phyloP scores from a whole-genome alignment of 1,139 yeast genomes.

The Hyphopichia pseudoburtonii region DNA sequence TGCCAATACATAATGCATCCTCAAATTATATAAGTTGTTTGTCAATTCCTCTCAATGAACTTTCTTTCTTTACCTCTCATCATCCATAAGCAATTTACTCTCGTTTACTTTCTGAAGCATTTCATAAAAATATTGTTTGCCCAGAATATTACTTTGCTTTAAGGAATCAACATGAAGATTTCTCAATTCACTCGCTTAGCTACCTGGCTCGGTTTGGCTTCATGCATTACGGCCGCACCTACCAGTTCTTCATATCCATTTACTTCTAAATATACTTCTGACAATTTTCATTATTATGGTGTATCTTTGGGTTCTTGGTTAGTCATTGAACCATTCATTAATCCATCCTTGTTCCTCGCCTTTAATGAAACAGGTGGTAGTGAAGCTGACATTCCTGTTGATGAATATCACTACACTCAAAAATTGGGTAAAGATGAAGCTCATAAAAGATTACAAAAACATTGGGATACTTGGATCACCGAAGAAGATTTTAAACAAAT shows the following conservation, averaged over 20 bases:
- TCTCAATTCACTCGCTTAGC: background rate
- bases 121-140: too few relatives aligned
- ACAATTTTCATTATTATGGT: constrained; percentile 12
- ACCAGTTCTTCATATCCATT: background rate
- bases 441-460: constrained; percentile 12
- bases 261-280: background rate
- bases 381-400: constrained; percentile 15
- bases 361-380: constrained; percentile 10
- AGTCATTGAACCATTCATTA: constrained; percentile 27
- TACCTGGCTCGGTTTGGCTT: background rate
- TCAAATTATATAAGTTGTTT: too few relatives aligned
- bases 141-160: too few relatives aligned
- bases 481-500: constrained; percentile 21
- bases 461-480: constrained; percentile 21
- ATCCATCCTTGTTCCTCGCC: constrained; percentile 21
- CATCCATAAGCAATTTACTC: too few relatives aligned
- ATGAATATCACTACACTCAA: constrained; percentile 20
- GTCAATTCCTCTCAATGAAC: too few relatives aligned
- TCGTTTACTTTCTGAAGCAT: too few relatives aligned
- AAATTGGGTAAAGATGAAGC: constrained; percentile 16
- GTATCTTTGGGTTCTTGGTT: constrained; percentile 30
- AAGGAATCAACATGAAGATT: background rate
- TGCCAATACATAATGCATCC: too few relatives aligned
- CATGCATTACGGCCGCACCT: background rate
- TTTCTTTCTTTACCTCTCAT: too few relatives aligned